Percentiles rank a stretch among this genome's conserved stretches.
phyloP scores from a whole-genome alignment of 140 eudicot species.

The Artemisia princeps region DNA sequence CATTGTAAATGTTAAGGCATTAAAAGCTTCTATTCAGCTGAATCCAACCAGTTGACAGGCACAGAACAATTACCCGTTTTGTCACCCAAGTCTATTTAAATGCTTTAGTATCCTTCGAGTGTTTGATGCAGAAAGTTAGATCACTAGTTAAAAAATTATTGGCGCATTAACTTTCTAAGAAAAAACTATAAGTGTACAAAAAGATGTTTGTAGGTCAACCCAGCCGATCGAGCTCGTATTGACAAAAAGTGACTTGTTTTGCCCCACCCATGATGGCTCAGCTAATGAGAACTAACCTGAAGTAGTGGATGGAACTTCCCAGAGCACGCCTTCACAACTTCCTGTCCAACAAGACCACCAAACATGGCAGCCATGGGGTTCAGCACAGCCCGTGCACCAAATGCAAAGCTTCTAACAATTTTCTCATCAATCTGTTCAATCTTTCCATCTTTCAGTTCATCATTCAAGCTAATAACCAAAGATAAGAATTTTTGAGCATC shows the following conservation, averaged over 20 bases:
- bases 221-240: neutral
- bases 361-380: constrained; percentile 96
- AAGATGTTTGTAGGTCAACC: neutral
- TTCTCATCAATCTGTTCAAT: constrained; percentile 54
- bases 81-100: no score
- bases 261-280: neutral
- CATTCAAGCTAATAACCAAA: constrained; percentile 41
- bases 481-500: constrained; percentile 64
- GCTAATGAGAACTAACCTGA: constrained; percentile 48
- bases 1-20: no score
- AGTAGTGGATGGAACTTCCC: constrained; percentile 81
- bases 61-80: no score
- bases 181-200: no score
- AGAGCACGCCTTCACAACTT: constrained; percentile 87
- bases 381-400: constrained; percentile 72
- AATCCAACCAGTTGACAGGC: no score
- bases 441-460: constrained; percentile 42
- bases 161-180: no score
- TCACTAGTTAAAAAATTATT: no score
- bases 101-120: no score
- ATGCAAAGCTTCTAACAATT: constrained; percentile 58
- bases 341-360: constrained; percentile 95
- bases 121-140: no score
- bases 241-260: neutral
- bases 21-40: no score